These are phyloP conservation scores for Thuidium tamariscinum DNA, from an alignment of 225 moss, liverwort and hornwort species.

Conservation along the genomic window DNA sequence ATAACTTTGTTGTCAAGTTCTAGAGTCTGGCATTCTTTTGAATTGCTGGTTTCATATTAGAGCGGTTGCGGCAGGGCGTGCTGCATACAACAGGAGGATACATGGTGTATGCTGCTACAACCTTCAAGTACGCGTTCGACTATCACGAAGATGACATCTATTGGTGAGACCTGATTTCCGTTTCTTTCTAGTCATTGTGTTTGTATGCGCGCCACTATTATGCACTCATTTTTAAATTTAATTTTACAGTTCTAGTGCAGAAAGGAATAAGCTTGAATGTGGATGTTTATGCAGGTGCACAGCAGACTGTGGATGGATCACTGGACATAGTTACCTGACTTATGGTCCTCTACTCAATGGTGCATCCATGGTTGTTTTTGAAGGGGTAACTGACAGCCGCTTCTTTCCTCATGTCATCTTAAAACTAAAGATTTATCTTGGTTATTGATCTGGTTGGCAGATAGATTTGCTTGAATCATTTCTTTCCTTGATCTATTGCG, in stretches of 20 bases:
- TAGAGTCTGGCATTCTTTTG: background rate
- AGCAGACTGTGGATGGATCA: constrained; percentile 99
- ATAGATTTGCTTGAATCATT: background rate
- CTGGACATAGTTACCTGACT: constrained; percentile 94
- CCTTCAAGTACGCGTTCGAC: constrained; percentile 53
- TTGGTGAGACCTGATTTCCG: constrained; percentile 19
- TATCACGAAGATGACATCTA: constrained; percentile 44
- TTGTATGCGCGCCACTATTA: background rate
- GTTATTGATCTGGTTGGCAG: background rate
- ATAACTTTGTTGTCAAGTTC: background rate
- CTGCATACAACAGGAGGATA: constrained; percentile 60
- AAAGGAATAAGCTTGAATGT: background rate
- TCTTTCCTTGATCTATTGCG: background rate
- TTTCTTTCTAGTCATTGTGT: background rate
- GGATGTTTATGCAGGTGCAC: constrained; percentile 61
- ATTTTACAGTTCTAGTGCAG: background rate
- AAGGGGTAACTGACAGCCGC: constrained; percentile 45
- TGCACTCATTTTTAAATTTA: background rate
- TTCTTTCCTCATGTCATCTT: background rate
- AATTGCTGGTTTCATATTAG: background rate
- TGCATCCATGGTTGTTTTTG: constrained; percentile 75
- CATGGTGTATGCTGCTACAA: constrained; percentile 51
- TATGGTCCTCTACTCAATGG: constrained; percentile 93
- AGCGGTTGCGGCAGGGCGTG: constrained; percentile 27
- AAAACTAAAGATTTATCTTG: background rate